Evolutionary conservation across 495 filamentous ascomycete species (phyloP).

Genomic region (Penicillium longicatenatum): DNA sequence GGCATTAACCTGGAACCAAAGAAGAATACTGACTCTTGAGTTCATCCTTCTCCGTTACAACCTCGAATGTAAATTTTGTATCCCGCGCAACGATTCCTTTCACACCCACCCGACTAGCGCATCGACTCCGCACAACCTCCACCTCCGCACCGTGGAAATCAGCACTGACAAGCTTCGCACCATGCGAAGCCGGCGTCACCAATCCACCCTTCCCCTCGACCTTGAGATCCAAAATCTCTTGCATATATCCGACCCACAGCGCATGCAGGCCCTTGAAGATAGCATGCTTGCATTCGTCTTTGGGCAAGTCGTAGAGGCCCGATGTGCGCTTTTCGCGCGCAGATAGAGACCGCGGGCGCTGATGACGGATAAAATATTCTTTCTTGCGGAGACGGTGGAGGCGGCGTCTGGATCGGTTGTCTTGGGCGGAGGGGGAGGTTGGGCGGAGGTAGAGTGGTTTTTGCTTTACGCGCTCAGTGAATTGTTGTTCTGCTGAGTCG

Average conservation of each 20-base stretch:
- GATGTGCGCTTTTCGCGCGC: conserved; percentile 75
- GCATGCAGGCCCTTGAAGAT: conserved; percentile 74
- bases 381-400: conserved; percentile 56
- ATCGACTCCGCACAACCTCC: conserved; percentile 79
- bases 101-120: conserved; percentile 78
- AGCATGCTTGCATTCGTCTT: conserved; percentile 65
- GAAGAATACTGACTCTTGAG: conserved; percentile 57
- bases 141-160: conserved; percentile 89
- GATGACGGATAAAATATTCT: conserved; percentile 55
- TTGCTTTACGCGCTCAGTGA: conserved; percentile 77
- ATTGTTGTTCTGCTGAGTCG: conserved; percentile 65
- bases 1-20: neutral
- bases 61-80: conserved; percentile 79
- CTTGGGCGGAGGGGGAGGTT: conserved; percentile 60
- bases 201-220: conserved; percentile 38
- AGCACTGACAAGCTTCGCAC: conserved; percentile 72
- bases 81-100: conserved; percentile 88
- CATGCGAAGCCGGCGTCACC: conserved; percentile 53
- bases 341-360: conserved; percentile 76
- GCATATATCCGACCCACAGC: conserved; percentile 84
- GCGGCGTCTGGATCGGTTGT: conserved; percentile 68
- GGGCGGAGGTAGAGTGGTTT: conserved; percentile 80
- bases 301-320: conserved; percentile 72
- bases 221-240: conserved; percentile 63
- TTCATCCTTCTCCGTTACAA: conserved; percentile 66